Conservation (phyloP, 148 eudicot genomes). For the Dysphania ambrosioides region DNA sequence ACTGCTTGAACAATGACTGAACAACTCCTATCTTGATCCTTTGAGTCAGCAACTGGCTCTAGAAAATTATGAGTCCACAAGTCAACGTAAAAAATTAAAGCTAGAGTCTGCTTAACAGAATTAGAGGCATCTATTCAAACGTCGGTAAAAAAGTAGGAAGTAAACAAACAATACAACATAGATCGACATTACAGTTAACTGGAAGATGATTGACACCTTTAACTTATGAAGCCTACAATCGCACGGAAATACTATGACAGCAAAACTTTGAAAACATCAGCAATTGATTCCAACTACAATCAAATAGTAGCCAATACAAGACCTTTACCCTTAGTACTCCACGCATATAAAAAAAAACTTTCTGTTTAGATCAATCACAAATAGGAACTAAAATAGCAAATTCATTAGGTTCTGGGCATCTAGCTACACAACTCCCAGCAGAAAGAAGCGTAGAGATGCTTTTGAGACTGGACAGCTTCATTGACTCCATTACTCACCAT, state of each 20-base stretch:
- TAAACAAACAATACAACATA: background rate
- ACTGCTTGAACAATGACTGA: constrained; percentile 35
- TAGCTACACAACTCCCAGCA: background rate
- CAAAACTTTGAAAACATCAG: too few relatives aligned
- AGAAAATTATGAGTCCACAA: background rate
- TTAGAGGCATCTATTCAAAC: background rate
- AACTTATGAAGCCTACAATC: background rate
- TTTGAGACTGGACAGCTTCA: background rate
- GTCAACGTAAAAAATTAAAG: background rate
- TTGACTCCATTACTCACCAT: background rate
- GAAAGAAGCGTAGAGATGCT: background rate
- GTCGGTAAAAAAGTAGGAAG: background rate
- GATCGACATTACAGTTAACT: background rate
- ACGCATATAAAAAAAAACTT: too few relatives aligned
- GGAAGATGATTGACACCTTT: background rate
- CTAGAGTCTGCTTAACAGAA: background rate
- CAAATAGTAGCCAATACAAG: too few relatives aligned
- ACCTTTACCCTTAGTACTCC: too few relatives aligned
- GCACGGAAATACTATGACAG: background rate
- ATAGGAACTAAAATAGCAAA: background rate
- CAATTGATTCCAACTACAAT: background rate
- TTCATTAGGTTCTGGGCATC: background rate
- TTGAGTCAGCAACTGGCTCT: constrained; percentile 7
- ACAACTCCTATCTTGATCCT: constrained; percentile 26
- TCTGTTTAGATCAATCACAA: too few relatives aligned